Percentiles rank a stretch among this genome's conserved stretches.
phyloP scores from a whole-genome alignment of 768 basidiomycete species.

The Lentinus brumalis region DNA sequence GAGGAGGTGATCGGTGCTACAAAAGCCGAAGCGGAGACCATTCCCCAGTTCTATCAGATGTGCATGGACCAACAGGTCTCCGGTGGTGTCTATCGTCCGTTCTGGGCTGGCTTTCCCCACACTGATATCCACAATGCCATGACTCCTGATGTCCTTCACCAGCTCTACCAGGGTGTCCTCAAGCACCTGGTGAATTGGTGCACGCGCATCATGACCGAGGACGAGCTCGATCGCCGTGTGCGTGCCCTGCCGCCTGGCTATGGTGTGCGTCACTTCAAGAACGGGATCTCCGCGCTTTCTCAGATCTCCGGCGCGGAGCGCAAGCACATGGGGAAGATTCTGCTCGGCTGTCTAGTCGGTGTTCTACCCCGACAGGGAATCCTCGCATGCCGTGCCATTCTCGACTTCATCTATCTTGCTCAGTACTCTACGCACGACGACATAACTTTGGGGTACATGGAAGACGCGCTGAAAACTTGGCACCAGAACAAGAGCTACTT shows the following conservation, averaged over 20 bases:
- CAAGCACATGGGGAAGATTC: too few species aligned
- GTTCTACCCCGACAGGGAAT: too few species aligned
- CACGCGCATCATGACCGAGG: conserved; percentile 11
- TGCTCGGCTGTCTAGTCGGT: too few species aligned
- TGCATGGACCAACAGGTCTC: conserved; percentile 1
- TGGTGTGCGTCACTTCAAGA: conserved; percentile 41
- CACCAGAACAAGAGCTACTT: conserved; percentile 42
- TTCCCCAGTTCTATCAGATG: conserved; percentile 4
- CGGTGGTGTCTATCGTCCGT: conserved; percentile 30
- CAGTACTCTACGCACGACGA: too few species aligned
- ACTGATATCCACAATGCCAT: conserved; percentile 39
- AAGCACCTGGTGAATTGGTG: conserved; percentile 44
- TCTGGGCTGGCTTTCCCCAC: conserved; percentile 43
- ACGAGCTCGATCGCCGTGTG: conserved; percentile 42
- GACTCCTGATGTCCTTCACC: conserved; percentile 45
- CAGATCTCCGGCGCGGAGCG: too few species aligned
- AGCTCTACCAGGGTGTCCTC: conserved; percentile 48
- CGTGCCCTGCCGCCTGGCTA: conserved; percentile 33
- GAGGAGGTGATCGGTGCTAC: too few species aligned
- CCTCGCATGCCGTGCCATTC: too few species aligned
- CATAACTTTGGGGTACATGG: too few species aligned
- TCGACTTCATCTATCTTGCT: too few species aligned
- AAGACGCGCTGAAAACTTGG: conserved; percentile 33
- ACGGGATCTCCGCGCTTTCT: too few species aligned
- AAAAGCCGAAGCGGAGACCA: too few species aligned